Evolutionary conservation across 306 rosid genomes (phyloP).

Genomic region (Parietaria judaica): DNA sequence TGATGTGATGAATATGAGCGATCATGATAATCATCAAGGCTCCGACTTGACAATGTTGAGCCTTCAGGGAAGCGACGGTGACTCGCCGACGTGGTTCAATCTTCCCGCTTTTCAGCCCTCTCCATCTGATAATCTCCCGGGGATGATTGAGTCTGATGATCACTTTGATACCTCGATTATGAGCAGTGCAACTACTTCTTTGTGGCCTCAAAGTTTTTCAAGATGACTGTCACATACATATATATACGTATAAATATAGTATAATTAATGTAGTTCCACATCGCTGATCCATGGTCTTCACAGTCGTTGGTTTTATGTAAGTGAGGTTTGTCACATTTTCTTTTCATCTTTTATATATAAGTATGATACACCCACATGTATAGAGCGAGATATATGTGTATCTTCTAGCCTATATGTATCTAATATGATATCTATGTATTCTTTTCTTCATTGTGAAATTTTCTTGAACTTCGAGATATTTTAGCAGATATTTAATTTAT

Average conservation of each 20-base stretch:
- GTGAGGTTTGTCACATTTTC: too few species aligned
- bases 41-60: slow-evolving; percentile 21
- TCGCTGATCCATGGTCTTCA: too few species aligned
- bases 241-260: too few species aligned
- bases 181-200: slow-evolving; percentile 19
- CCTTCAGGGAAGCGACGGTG: slow-evolving; percentile 32
- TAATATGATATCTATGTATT: too few species aligned
- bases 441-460: too few species aligned
- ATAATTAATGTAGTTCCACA: too few species aligned
- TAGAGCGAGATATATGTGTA: too few species aligned
- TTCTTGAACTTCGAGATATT: slow-evolving; percentile 4
- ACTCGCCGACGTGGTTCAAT: slow-evolving; percentile 31
- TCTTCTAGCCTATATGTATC: too few species aligned
- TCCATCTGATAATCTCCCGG: slow-evolving; percentile 28
- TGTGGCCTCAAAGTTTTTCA: slow-evolving; percentile 48
- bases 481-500: neutral
- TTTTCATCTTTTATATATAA: too few species aligned
- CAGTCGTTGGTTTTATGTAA: too few species aligned
- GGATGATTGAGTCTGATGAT: neutral
- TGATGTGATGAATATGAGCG: slow-evolving; percentile 18
- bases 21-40: slow-evolving; percentile 16
- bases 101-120: slow-evolving; percentile 16
- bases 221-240: slow-evolving; percentile 6
- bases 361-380: too few species aligned
- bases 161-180: slow-evolving; percentile 8